Conservation (phyloP, 2,329 filamentous ascomycete species). For the Neocucurbitaria cava region DNA sequence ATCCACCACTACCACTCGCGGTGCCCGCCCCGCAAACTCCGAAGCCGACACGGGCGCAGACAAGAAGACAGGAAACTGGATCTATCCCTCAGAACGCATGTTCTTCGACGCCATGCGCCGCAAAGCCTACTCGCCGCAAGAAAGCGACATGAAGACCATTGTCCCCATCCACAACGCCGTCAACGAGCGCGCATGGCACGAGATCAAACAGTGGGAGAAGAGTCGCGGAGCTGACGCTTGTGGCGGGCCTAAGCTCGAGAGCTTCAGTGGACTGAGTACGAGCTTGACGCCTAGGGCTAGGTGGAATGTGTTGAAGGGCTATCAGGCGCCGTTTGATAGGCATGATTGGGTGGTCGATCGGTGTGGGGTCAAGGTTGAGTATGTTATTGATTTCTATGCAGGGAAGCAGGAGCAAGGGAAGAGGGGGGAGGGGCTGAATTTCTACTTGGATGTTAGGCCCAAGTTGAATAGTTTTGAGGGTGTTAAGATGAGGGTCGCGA, state of each 20-base stretch:
- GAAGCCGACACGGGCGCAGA: slow-evolving; percentile 75
- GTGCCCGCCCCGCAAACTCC: slow-evolving; percentile 67
- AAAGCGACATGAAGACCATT: slow-evolving; percentile 84
- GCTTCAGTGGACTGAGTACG: slow-evolving; percentile 73
- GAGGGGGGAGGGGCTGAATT: slow-evolving; percentile 61
- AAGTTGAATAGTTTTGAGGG: slow-evolving; percentile 71
- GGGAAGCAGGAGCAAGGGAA: slow-evolving; percentile 62
- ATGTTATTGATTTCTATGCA: slow-evolving; percentile 97
- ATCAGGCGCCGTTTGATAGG: slow-evolving; percentile 88
- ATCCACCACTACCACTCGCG: slow-evolving; percentile 1
- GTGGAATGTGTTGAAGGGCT: slow-evolving; percentile 84
- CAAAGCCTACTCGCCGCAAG: slow-evolving; percentile 77
- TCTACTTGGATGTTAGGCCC: slow-evolving; percentile 70
- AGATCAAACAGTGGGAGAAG: slow-evolving; percentile 89
- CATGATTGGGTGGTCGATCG: slow-evolving; percentile 98
- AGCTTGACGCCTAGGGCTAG: slow-evolving; percentile 81
- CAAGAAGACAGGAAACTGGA: slow-evolving; percentile 81
- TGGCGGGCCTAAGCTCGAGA: slow-evolving; percentile 80
- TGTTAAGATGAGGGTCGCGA: slow-evolving; percentile 62
- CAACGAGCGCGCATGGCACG: slow-evolving; percentile 93
- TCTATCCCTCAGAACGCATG: slow-evolving; percentile 96
- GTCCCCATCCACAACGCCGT: slow-evolving; percentile 98
- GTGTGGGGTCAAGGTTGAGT: slow-evolving; percentile 85
- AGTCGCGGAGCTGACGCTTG: slow-evolving; percentile 68
- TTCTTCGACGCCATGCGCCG: slow-evolving; percentile 97